These are phyloP conservation scores for Tilletiopsis washingtonensis DNA, from an alignment of 1,284 basidiomycete genomes.

Conservation along the genomic window DNA sequence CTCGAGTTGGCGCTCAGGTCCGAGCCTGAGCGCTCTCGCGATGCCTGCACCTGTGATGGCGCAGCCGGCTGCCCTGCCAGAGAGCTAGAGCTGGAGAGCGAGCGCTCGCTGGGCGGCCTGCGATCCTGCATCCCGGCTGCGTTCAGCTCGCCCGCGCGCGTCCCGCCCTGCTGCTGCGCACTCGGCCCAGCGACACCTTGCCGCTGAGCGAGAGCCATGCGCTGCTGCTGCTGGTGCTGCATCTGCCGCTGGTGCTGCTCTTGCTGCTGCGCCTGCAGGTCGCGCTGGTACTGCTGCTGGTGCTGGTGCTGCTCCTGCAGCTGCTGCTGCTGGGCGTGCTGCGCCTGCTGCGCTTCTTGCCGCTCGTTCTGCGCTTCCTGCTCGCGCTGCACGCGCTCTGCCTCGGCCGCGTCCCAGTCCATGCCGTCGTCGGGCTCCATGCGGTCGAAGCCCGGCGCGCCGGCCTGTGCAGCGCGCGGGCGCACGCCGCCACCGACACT, in stretches of 20 bases:
- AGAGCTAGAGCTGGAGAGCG: constrained; percentile 21
- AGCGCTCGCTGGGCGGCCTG: constrained; percentile 13
- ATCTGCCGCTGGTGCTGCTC: neutral
- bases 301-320: constrained; percentile 7
- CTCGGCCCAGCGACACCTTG: too few relatives aligned
- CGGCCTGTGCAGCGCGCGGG: constrained; percentile 2
- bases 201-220: constrained; percentile 1
- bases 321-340: constrained; percentile 37
- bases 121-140: neutral
- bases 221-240: constrained; percentile 1
- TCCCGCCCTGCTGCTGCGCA: constrained; percentile 9
- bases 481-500: constrained; percentile 1
- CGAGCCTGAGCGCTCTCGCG: constrained; percentile 22
- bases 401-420: constrained; percentile 52
- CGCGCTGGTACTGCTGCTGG: constrained; percentile 1
- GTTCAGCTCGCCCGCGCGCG: constrained; percentile 9
- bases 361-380: constrained; percentile 31
- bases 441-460: constrained; percentile 15
- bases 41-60: constrained; percentile 30
- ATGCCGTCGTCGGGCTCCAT: constrained; percentile 54
- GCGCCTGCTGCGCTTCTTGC: constrained; percentile 46
- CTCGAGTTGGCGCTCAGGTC: constrained; percentile 24
- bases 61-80: constrained; percentile 1
- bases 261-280: neutral
- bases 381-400: constrained; percentile 43